Percentiles rank a stretch among this genome's conserved stretches.
These are phyloP conservation scores for Piloderma croceum DNA, from an alignment of 768 basidiomycete species.

Conservation along the genomic window DNA sequence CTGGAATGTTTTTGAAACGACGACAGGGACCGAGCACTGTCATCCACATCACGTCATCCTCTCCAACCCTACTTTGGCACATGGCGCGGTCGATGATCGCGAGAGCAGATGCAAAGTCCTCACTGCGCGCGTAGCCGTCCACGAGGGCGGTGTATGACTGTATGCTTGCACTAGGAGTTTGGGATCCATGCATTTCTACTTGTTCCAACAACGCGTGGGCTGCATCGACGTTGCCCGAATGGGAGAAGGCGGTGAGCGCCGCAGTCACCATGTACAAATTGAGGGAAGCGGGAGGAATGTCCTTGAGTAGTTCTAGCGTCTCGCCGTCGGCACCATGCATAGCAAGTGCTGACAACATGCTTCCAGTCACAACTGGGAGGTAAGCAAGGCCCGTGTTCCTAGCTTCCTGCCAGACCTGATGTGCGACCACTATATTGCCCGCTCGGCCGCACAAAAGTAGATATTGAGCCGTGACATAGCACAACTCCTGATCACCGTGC, in stretches of 20 bases:
- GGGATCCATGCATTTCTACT: slow-evolving; percentile 14
- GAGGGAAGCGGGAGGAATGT: slow-evolving; percentile 21
- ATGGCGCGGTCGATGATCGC: slow-evolving; percentile 20
- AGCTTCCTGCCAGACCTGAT: slow-evolving; percentile 20
- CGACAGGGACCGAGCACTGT: slow-evolving; percentile 21
- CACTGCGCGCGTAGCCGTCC: slow-evolving; percentile 17
- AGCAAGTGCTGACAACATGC: slow-evolving; percentile 21
- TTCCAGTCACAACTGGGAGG: slow-evolving; percentile 17
- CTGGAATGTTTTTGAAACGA: slow-evolving; percentile 19
- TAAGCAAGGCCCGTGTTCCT: slow-evolving; percentile 18
- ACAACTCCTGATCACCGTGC: slow-evolving; percentile 16
- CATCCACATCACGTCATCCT: slow-evolving; percentile 22
- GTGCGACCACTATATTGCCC: slow-evolving; percentile 17
- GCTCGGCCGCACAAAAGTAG: slow-evolving; percentile 19
- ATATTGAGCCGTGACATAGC: slow-evolving; percentile 19
- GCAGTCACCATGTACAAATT: slow-evolving; percentile 22
- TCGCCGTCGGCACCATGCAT: slow-evolving; percentile 17
- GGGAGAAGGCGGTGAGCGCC: slow-evolving; percentile 21
- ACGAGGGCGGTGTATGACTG: slow-evolving; percentile 21
- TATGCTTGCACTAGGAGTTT: slow-evolving; percentile 14
- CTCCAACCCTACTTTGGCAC: slow-evolving; percentile 18
- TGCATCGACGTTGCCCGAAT: slow-evolving; percentile 20
- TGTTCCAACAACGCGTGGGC: slow-evolving; percentile 20
- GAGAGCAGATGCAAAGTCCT: slow-evolving; percentile 20
- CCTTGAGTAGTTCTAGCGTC: slow-evolving; percentile 17